Evolutionary conservation across 495 filamentous ascomycete species (phyloP), one percentile per base, ranked within the genome.

Genomic region (Daldinia concentrica): DNA sequence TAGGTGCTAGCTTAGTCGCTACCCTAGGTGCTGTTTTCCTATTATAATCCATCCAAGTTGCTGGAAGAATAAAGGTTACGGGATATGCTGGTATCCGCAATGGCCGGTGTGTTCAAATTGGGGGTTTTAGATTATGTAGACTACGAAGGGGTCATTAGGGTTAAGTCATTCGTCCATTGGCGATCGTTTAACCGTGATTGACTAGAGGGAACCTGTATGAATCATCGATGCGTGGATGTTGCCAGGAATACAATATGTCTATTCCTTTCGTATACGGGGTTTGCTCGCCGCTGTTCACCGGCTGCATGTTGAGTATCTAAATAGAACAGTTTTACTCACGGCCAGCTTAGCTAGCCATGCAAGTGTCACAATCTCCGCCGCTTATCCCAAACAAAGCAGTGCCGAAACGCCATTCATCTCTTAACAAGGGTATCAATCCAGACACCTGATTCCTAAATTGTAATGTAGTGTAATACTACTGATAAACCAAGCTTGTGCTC

Each of bases 1-100:
- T 96, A 72, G 93, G 88, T 9, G 76, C 89, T 68, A 92, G 87
- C 68, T 72, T 88, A 3, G 82, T 91, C 6, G 86, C 85, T 65
- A 88, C 91, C 51, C 62, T 90, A 58, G 83, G 75, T 54, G 83
- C 95, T 79, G 90, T 78, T 27, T 79, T 82, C 64, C 77, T 83
- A 48, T 60, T 83, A 58, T 84, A 74, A 74, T 55, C 15, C 1
- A 19, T 19, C 5, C n/a, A 1, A 36, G 15, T 17, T 22, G 52
- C 34, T 41, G 30, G 1, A 48, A 22, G 11, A 56, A 15, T 8
- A 37, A 52, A 1, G 26, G n/a, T 22, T 29, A n/a, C 12, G 50
- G 50, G 14, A 12, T 29, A 29, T 30, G 5, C 50, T 17, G 50
- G 50, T 6, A 30, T 3, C 4, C 1, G 17, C 14, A 11, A 5